A percentile compares a stretch with the other conserved stretches of the same genome.
Evolutionary conservation across 768 basidiomycete genomes (phyloP).

Genomic region (Cystoderma amianthinum): DNA sequence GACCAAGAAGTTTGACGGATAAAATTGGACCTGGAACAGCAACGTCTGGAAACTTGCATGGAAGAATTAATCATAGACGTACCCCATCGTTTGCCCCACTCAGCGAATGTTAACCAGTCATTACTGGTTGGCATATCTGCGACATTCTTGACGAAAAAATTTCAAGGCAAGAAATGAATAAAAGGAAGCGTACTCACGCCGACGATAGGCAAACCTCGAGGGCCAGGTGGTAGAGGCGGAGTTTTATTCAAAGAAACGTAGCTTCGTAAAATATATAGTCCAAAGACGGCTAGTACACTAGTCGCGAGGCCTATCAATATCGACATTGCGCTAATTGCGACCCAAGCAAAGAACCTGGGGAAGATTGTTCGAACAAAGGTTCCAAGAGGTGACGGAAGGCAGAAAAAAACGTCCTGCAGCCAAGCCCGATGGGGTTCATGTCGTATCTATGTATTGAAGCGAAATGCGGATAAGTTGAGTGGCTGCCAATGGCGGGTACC

Average conservation of each 20-base stretch:
- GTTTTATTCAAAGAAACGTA: constrained; percentile 15
- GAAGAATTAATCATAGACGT: constrained; percentile 6
- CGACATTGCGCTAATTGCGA: too few species aligned
- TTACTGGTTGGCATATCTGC: constrained; percentile 34
- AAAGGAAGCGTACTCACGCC: constrained; percentile 21
- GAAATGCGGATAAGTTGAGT: too few species aligned
- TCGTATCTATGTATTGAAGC: too few species aligned
- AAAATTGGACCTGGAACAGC: constrained; percentile 27
- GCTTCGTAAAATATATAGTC: constrained; percentile 10
- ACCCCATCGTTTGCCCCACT: constrained; percentile 52
- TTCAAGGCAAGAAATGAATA: too few species aligned
- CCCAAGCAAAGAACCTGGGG: too few species aligned
- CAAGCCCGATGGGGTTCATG: too few species aligned
- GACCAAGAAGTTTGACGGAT: constrained; percentile 34
- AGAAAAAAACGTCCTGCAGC: too few species aligned
- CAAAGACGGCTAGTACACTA: constrained; percentile 9
- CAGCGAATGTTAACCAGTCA: constrained; percentile 41
- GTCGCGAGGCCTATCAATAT: constrained; percentile 8
- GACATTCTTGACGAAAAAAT: constrained; percentile 31
- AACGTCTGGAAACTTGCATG: too few species aligned
- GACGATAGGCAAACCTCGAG: constrained; percentile 31
- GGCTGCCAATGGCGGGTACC: too few species aligned
- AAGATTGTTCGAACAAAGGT: too few species aligned
- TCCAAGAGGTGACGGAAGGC: too few species aligned
- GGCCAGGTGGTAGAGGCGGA: constrained; percentile 29